These are phyloP conservation scores for Rhizomucor miehei DNA, from an alignment of 371 early-diverging fungal species.

Conservation along the genomic window DNA sequence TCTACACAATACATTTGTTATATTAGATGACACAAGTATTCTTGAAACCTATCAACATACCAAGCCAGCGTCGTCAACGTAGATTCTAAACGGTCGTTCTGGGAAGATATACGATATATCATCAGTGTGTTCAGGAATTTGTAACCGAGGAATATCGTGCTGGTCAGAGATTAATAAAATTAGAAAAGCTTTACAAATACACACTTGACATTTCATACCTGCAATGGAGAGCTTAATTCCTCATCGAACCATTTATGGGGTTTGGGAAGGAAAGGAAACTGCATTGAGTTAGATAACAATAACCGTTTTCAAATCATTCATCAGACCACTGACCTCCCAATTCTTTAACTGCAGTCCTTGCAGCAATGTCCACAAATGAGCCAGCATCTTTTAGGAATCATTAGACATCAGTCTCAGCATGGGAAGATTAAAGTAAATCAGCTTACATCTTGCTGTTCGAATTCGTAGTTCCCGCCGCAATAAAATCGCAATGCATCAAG, in stretches of 20 bases:
- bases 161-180: conserved; percentile 19
- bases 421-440: not conserved
- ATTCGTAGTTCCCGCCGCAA: conserved; percentile 46
- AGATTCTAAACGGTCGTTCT: conserved; percentile 34
- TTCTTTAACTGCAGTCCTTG: conserved; percentile 51
- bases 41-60: conserved; percentile 7
- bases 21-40: not conserved
- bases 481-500: conserved; percentile 55
- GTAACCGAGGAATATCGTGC: conserved; percentile 59
- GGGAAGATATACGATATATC: conserved; percentile 25
- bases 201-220: conserved; percentile 14
- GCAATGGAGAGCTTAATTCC: conserved; percentile 52
- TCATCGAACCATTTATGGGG: conserved; percentile 56
- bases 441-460: conserved; percentile 56
- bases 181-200: conserved; percentile 1
- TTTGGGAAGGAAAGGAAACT: conserved; percentile 52
- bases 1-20: conserved; percentile 2
- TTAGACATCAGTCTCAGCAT: not conserved
- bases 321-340: conserved; percentile 55
- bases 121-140: conserved; percentile 41
- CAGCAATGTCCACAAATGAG: conserved; percentile 68
- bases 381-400: conserved; percentile 46
- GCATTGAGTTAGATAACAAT: not conserved
- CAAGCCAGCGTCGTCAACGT: conserved; percentile 39
- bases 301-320: not conserved